Conservation (phyloP, 805 yeast genomes). For the Kuraishia cidri region DNA sequence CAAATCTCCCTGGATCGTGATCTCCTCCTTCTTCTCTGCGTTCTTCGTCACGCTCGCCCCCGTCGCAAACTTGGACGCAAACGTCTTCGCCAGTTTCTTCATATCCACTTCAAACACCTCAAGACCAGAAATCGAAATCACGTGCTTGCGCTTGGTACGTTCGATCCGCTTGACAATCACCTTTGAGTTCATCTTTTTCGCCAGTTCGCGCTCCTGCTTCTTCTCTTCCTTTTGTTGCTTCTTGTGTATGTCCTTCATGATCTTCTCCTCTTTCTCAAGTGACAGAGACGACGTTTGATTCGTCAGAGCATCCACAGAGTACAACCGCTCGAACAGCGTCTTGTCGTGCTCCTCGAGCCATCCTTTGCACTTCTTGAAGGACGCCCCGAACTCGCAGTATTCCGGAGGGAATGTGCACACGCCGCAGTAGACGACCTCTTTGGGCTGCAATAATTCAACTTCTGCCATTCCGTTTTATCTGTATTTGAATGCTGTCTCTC, state of each 20-base stretch:
- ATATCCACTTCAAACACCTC: constrained; percentile 85
- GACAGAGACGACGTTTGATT: constrained; percentile 54
- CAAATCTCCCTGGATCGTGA: constrained; percentile 91
- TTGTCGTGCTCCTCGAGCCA: constrained; percentile 63
- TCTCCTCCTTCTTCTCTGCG: constrained; percentile 87
- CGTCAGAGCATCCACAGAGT: constrained; percentile 49
- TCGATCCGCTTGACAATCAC: constrained; percentile 81
- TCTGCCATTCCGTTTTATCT: not conserved
- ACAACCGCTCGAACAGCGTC: constrained; percentile 49
- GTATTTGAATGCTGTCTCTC: not conserved
- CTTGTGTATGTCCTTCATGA: constrained; percentile 74
- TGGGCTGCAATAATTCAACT: constrained; percentile 11
- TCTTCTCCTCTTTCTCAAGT: constrained; percentile 72
- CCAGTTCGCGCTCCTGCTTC: constrained; percentile 76
- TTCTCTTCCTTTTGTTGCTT: constrained; percentile 81
- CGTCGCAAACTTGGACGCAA: constrained; percentile 91
- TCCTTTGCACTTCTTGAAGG: constrained; percentile 71
- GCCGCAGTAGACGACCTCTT: constrained; percentile 57
- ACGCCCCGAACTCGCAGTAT: constrained; percentile 87
- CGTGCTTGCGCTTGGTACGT: constrained; percentile 81
- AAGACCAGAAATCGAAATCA: constrained; percentile 77
- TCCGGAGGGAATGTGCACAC: constrained; percentile 83
- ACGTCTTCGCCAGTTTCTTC: constrained; percentile 86
- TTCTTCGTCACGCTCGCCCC: constrained; percentile 90
- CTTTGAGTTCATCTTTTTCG: constrained; percentile 70